Conservation (phyloP, 805 yeast genomes). For the Kodamaea kaohsiungensis region DNA sequence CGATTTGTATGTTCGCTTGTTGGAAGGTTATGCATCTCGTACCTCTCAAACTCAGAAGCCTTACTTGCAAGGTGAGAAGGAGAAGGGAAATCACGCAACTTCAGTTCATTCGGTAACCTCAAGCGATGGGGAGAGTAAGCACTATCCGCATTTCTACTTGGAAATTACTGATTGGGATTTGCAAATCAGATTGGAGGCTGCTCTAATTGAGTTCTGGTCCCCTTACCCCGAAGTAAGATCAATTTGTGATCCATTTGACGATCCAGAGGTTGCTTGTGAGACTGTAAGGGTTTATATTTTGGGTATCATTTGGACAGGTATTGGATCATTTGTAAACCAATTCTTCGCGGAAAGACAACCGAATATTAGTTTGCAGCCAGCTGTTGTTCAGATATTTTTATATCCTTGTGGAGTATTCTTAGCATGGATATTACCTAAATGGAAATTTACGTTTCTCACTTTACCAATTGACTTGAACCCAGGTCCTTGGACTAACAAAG, state of each 20-base stretch:
- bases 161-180: constrained; percentile 17
- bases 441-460: constrained; percentile 24
- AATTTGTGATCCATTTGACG: constrained; percentile 26
- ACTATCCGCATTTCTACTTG: neutral
- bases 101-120: neutral
- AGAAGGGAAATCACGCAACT: neutral
- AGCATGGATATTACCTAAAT: constrained; percentile 15
- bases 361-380: constrained; percentile 13
- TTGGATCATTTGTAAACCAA: constrained; percentile 18
- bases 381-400: constrained; percentile 19
- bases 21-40: constrained; percentile 5
- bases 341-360: constrained; percentile 20
- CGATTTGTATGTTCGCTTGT: constrained; percentile 26
- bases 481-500: constrained; percentile 56
- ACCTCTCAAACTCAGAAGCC: constrained; percentile 8
- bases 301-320: constrained; percentile 20
- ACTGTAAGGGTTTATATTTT: constrained; percentile 33
- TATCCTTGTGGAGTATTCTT: constrained; percentile 18
- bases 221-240: constrained; percentile 35
- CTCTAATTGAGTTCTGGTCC: constrained; percentile 24
- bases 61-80: neutral
- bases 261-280: constrained; percentile 32
- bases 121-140: neutral
- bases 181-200: constrained; percentile 21
- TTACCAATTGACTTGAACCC: constrained; percentile 49